Conservation (phyloP, 768 basidiomycete genomes). For the Lactarius deliciosus region DNA sequence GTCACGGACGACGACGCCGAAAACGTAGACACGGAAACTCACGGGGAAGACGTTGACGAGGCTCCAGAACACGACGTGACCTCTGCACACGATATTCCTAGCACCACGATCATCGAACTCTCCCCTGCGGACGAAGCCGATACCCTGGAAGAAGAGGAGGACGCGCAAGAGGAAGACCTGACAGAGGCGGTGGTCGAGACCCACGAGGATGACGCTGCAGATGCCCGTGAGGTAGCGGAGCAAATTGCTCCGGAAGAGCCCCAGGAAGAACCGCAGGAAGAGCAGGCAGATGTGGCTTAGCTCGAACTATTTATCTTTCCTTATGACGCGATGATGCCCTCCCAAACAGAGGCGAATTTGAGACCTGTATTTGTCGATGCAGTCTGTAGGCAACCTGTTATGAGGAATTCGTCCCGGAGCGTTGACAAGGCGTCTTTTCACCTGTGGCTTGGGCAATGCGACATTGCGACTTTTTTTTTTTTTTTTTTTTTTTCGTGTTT, state of each 20-base stretch:
- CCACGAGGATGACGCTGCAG: slow-evolving; percentile 17
- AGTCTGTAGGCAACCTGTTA: background rate
- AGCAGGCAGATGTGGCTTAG: slow-evolving; percentile 13
- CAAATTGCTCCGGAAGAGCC: slow-evolving; percentile 18
- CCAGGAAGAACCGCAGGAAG: background rate
- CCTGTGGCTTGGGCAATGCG: background rate
- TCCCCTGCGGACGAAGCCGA: slow-evolving; percentile 21
- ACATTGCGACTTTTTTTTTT: too few relatives aligned
- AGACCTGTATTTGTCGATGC: slow-evolving; percentile 10
- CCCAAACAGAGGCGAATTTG: background rate
- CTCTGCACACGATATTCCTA: slow-evolving; percentile 15
- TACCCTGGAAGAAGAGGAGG: slow-evolving; percentile 21
- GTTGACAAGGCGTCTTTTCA: background rate
- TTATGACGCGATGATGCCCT: slow-evolving; percentile 12
- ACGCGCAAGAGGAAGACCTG: slow-evolving; percentile 27
- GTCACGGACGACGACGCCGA: slow-evolving; percentile 28
- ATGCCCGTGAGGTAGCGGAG: slow-evolving; percentile 23
- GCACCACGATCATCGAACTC: slow-evolving; percentile 26
- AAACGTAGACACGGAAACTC: background rate
- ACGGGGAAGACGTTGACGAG: slow-evolving; percentile 2
- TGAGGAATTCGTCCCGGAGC: background rate
- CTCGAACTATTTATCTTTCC: slow-evolving; percentile 23
- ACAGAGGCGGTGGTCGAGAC: slow-evolving; percentile 23
- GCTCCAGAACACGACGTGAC: slow-evolving; percentile 20
- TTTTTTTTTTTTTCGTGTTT: too few relatives aligned